A percentile compares a stretch with the other conserved stretches of the same genome.
Conservation (phyloP, 441 rosid species). For the Bruguiera hainesii region DNA sequence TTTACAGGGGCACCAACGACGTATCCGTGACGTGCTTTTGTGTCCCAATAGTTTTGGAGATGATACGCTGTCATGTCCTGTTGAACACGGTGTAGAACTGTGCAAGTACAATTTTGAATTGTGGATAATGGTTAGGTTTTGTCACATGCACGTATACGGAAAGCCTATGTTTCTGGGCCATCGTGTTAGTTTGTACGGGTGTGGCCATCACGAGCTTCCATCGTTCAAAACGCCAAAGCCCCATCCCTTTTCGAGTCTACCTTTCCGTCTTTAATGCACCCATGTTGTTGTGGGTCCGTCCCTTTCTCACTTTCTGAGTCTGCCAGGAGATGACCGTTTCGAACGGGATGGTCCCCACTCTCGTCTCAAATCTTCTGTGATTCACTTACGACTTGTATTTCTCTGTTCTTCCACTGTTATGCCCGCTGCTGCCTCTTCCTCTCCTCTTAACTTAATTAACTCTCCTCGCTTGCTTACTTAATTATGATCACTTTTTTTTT, state of each 20-base stretch:
- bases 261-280: constrained; percentile 38
- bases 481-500: no score
- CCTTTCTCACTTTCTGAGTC: background rate
- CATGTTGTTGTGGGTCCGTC: constrained; percentile 2
- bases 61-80: no score
- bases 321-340: background rate
- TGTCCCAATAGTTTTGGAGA: no score
- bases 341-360: background rate
- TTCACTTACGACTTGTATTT: no score
- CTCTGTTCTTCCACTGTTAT: no score
- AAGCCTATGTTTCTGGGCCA: background rate
- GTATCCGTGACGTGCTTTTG: no score
- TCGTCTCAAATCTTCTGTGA: no score
- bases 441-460: no score
- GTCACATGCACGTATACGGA: constrained; percentile 39
- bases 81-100: no score
- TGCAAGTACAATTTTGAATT: constrained; percentile 15
- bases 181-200: background rate
- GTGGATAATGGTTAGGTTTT: constrained; percentile 24
- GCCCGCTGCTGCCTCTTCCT: no score
- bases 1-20: no score
- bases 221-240: constrained; percentile 1
- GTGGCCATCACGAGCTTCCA: constrained; percentile 30
- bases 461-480: no score
- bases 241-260: constrained; percentile 9